Percentiles rank a stretch among this genome's conserved stretches.
Conservation (phyloP, 208 protist species). For the Angomonas ambiguus region DNA sequence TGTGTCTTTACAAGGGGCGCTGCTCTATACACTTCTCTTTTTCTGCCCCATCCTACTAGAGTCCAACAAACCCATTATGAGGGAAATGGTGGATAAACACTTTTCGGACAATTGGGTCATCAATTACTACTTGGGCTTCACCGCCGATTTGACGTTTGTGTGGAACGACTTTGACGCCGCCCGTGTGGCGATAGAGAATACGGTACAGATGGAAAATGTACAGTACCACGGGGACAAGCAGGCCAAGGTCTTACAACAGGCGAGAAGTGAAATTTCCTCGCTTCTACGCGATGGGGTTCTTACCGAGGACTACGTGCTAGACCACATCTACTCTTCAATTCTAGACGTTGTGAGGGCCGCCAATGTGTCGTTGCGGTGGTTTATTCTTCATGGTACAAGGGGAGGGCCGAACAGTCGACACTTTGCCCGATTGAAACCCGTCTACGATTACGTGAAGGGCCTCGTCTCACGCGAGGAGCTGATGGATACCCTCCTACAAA, state of each 20-base stretch:
- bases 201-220: slow-evolving; percentile 73
- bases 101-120: slow-evolving; percentile 99
- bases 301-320: slow-evolving; percentile 92
- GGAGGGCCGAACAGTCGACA: slow-evolving; percentile 12
- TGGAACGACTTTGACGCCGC: slow-evolving; percentile 95
- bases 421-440: slow-evolving; percentile 17
- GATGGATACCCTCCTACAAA: slow-evolving; percentile 91
- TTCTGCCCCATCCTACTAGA: slow-evolving; percentile 94
- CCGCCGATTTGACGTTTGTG: slow-evolving; percentile 87
- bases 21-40: slow-evolving; percentile 97
- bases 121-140: slow-evolving; percentile 96
- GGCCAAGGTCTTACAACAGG: slow-evolving; percentile 28
- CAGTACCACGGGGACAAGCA: slow-evolving; percentile 55
- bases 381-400: slow-evolving; percentile 83
- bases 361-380: slow-evolving; percentile 95
- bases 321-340: slow-evolving; percentile 82
- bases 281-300: slow-evolving; percentile 89
- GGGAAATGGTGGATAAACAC: slow-evolving; percentile 98
- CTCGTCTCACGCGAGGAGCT: slow-evolving; percentile 52
- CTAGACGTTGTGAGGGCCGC: slow-evolving; percentile 86
- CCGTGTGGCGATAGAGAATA: slow-evolving; percentile 85
- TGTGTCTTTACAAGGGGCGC: slow-evolving; percentile 90
- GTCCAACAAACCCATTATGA: slow-evolving; percentile 91
- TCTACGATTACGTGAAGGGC: slow-evolving; percentile 27
- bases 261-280: slow-evolving; percentile 32